These are phyloP conservation scores for Adansonia grandidieri DNA, from an alignment of 441 rosid species.

Conservation along the genomic window DNA sequence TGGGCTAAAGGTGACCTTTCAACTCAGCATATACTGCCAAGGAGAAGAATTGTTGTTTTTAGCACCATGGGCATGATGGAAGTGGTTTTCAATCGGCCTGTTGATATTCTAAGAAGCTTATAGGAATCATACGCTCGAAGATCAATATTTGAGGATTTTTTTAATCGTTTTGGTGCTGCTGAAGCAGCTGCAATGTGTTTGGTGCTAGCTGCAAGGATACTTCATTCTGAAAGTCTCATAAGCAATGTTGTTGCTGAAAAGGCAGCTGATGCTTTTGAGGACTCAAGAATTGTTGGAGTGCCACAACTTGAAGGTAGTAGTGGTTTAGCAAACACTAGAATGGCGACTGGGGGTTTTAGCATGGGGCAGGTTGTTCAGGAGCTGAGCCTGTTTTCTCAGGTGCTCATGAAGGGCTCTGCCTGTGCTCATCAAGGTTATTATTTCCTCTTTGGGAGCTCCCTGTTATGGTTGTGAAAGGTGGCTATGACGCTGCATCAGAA, in stretches of 20 bases:
- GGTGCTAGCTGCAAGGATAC: slow-evolving; percentile 88
- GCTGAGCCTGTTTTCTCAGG: slow-evolving; percentile 96
- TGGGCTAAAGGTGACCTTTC: slow-evolving; percentile 98
- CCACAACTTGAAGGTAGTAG: slow-evolving; percentile 90
- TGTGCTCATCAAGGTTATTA: slow-evolving; percentile 88
- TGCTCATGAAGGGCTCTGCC: slow-evolving; percentile 93
- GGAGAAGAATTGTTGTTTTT: slow-evolving; percentile 82
- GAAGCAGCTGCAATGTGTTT: slow-evolving; percentile 99
- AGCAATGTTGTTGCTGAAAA: slow-evolving; percentile 79
- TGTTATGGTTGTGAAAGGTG: slow-evolving; percentile 65
- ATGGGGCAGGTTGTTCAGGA: slow-evolving; percentile 99
- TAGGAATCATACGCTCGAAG: slow-evolving; percentile 84
- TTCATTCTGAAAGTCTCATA: slow-evolving; percentile 75
- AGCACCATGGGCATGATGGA: slow-evolving; percentile 99
- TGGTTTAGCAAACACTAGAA: slow-evolving; percentile 77
- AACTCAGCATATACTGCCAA: slow-evolving; percentile 87
- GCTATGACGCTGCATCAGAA: slow-evolving; percentile 50
- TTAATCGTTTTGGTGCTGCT: slow-evolving; percentile 91
- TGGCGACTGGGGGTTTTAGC: slow-evolving; percentile 90
- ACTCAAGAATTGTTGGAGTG: slow-evolving; percentile 94
- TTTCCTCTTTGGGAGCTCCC: slow-evolving; percentile 96
- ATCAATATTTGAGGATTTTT: slow-evolving; percentile 86
- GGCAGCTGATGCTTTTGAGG: slow-evolving; percentile 98
- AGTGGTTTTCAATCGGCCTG: slow-evolving; percentile 91
- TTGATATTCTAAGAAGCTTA: slow-evolving; percentile 89